A percentile compares a stretch with the other conserved stretches of the same genome.
phyloP scores from a whole-genome alignment of 2,329 filamentous ascomycete species.

The Pseudocercospora musae region DNA sequence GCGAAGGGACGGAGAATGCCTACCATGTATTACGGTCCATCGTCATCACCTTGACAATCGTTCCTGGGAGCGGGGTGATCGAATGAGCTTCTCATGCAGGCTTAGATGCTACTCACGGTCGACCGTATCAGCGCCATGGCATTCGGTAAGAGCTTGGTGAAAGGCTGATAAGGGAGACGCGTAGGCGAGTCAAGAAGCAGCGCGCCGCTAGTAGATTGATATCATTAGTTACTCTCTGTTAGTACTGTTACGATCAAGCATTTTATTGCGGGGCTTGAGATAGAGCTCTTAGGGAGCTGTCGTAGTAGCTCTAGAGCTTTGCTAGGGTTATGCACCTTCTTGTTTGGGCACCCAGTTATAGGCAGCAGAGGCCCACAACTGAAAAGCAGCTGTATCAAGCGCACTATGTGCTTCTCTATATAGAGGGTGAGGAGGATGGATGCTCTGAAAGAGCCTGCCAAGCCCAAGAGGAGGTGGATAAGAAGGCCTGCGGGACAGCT shows the following conservation, averaged over 20 bases:
- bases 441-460: too few relatives aligned
- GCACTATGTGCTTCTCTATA: too few relatives aligned
- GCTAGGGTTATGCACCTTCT: too few relatives aligned
- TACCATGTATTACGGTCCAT: conserved; percentile 2
- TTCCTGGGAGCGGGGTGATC: neutral
- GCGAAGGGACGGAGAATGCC: neutral
- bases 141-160: conserved; percentile 16
- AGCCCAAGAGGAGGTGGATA: too few relatives aligned
- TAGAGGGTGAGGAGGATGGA: too few relatives aligned
- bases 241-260: neutral
- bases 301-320: neutral
- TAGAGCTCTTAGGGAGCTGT: conserved; percentile 10
- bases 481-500: too few relatives aligned
- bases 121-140: conserved; percentile 4
- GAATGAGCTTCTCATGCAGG: conserved; percentile 1
- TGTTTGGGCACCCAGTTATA: too few relatives aligned
- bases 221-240: neutral
- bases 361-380: too few relatives aligned
- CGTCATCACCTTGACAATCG: neutral
- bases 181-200: conserved; percentile 5
- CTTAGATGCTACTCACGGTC: conserved; percentile 7
- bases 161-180: conserved; percentile 19
- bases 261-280: conserved; percentile 19
- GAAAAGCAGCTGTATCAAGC: too few relatives aligned
- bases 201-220: neutral